phyloP scores from a whole-genome alignment of 2,329 filamentous ascomycete species.

The Pseudogymnoascus sp. region DNA sequence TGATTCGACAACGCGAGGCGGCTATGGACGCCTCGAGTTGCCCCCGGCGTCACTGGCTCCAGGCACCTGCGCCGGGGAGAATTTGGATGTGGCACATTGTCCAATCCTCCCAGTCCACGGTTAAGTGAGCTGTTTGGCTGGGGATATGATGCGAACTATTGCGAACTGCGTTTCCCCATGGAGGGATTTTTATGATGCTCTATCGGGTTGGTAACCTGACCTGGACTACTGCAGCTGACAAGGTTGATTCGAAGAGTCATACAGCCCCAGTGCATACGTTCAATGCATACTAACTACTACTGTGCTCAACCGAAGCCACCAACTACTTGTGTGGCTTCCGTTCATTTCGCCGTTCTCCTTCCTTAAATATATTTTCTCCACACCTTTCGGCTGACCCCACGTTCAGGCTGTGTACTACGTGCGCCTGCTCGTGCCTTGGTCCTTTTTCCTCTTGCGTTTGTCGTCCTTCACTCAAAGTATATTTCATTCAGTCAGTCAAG shows the following conservation, averaged over 20 bases:
- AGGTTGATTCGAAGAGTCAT: slow-evolving; percentile 5
- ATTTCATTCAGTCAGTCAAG: slow-evolving; percentile 8
- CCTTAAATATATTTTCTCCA: slow-evolving; percentile 7
- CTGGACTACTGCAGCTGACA: slow-evolving; percentile 2
- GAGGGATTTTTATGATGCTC: background rate
- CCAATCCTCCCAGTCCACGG: background rate
- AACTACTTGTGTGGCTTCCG: background rate
- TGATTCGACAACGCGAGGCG: slow-evolving; percentile 7
- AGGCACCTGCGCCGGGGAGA: background rate
- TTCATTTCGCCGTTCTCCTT: background rate
- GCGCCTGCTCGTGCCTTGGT: background rate
- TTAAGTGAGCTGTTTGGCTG: background rate
- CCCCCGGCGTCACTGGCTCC: background rate
- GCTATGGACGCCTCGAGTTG: background rate
- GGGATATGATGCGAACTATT: background rate
- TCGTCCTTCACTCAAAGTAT: background rate
- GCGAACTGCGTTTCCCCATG: background rate
- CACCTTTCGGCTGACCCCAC: slow-evolving; percentile 1
- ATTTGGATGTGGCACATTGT: background rate
- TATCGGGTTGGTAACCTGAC: background rate
- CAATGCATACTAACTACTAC: background rate
- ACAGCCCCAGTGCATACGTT: background rate
- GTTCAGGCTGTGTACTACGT: slow-evolving; percentile 5
- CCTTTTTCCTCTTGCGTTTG: background rate
- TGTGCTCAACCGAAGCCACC: background rate